Conservation (phyloP, 1,284 basidiomycete genomes). For the Ustilago nuda region DNA sequence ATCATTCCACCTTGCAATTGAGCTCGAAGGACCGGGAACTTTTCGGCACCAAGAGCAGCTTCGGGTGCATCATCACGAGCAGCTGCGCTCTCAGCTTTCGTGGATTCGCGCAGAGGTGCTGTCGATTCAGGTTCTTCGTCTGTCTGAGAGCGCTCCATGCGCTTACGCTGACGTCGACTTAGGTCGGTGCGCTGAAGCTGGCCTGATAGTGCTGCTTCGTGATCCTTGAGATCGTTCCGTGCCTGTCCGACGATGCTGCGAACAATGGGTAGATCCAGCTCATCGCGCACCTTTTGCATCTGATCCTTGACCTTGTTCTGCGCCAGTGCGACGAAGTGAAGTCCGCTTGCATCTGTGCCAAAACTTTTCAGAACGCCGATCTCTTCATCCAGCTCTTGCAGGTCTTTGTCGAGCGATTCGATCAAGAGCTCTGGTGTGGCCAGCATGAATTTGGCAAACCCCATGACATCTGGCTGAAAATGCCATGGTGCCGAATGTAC, state of each 20-base stretch:
- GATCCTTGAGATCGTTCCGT: constrained; percentile 75
- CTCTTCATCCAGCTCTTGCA: constrained; percentile 80
- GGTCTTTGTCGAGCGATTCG: constrained; percentile 78
- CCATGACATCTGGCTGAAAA: constrained; percentile 91
- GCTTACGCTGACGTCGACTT: constrained; percentile 52
- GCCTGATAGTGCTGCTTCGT: constrained; percentile 43
- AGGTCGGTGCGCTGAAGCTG: constrained; percentile 34
- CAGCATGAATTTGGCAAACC: constrained; percentile 94
- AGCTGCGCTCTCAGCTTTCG: background rate
- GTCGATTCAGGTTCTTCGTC: constrained; percentile 32
- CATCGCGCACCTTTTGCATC: constrained; percentile 57
- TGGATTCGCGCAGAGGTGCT: background rate
- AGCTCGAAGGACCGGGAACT: constrained; percentile 39
- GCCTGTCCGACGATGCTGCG: constrained; percentile 65
- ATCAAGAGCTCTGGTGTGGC: constrained; percentile 83
- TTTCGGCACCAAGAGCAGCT: constrained; percentile 35
- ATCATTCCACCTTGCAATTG: constrained; percentile 37
- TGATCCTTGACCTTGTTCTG: constrained; percentile 61
- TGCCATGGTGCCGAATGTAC: constrained; percentile 92
- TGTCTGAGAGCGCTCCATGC: constrained; percentile 46
- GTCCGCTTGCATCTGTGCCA: constrained; percentile 79
- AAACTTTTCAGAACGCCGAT: constrained; percentile 68
- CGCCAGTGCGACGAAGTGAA: constrained; percentile 84
- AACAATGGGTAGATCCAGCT: constrained; percentile 57
- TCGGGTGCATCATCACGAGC: constrained; percentile 33